Evolutionary conservation across 176 grass and related monocot genomes (phyloP), one percentile per base, ranked within the genome.

Genomic region (Microstegium vimineum): DNA sequence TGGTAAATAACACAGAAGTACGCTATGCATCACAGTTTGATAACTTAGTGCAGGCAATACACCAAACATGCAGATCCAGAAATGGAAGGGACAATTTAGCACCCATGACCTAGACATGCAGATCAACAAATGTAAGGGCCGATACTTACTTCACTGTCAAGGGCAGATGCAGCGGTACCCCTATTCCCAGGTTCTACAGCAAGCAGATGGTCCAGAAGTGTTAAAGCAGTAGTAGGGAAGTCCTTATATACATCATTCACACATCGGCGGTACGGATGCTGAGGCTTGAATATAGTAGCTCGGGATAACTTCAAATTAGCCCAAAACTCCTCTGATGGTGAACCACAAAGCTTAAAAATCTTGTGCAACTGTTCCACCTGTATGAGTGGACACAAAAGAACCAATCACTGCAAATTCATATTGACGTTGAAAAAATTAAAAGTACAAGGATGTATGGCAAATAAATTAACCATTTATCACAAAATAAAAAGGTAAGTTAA

Each of bases 341-440:
- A 97, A 60, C 91, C 94, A 85, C 94, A 93, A 84, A 97, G 81
- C 78, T 97, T 97, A 72, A 97, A 97, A 87, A 97, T 93, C 68
- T 93, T 97, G 76, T 97, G 91, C 74, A 97, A 87, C 86, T 97
- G 94, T 81, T 97, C 94, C 70, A 97, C 91, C 94, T 97, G 81
- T 51, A 76, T 71, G 33, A 59, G 41, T 81, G 63, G 37, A 18
- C 54, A 33, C 5, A 80, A 23, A 28, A 47, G 51, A 51, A 70
- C 4, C 8, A 73, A 40, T 36, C 15, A 71, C 28, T 25, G 23
- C 7, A 70, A 77, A 66, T 74, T 74, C 35, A 76, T 20, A 66
- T 75, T 54, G 71, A 67, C n/a, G n/a, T n/a, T 56, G 14, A 76
- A 77, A 28, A 66, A n/a, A 42, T 26, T 70, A 78, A 74, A 82